Percentiles rank a stretch among this genome's conserved stretches.
phyloP scores from a whole-genome alignment of 2,329 filamentous ascomycete species.

The Myriosclerotinia scirpicola region DNA sequence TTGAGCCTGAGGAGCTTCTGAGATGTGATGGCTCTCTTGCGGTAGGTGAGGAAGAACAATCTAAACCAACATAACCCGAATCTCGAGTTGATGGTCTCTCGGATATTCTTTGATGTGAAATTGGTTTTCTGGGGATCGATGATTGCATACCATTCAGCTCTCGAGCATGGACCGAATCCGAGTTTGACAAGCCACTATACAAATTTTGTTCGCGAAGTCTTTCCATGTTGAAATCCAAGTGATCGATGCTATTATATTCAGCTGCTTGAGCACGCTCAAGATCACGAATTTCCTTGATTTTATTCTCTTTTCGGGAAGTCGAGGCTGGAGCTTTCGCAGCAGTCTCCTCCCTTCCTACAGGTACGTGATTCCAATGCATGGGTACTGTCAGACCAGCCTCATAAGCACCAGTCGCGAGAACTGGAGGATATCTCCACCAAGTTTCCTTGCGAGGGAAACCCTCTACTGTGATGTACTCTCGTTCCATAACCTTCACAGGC shows the following conservation, averaged over 20 bases:
- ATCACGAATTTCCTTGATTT: slow-evolving; percentile 17
- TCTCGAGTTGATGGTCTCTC: slow-evolving; percentile 13
- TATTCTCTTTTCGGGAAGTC: background rate
- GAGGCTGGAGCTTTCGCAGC: background rate
- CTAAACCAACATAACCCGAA: background rate
- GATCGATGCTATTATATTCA: slow-evolving; percentile 7
- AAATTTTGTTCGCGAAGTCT: slow-evolving; percentile 11
- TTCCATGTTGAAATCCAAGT: background rate
- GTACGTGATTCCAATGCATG: slow-evolving; percentile 23
- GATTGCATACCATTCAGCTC: background rate
- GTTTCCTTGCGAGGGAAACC: slow-evolving; percentile 35
- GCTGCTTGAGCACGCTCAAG: slow-evolving; percentile 8
- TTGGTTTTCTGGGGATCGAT: background rate
- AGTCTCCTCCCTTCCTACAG: background rate
- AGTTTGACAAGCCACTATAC: background rate
- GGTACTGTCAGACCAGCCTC: slow-evolving; percentile 27
- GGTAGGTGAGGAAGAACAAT: background rate
- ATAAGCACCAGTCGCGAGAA: slow-evolving; percentile 28
- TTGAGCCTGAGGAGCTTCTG: slow-evolving; percentile 11
- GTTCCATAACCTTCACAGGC: slow-evolving; percentile 34
- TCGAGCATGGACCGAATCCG: slow-evolving; percentile 3
- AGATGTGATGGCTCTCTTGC: background rate
- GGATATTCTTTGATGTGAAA: background rate
- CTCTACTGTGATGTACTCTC: slow-evolving; percentile 32
- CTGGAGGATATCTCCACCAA: slow-evolving; percentile 37